phyloP scores from a whole-genome alignment of 495 filamentous ascomycete genomes.

The Neurospora sp. region DNA sequence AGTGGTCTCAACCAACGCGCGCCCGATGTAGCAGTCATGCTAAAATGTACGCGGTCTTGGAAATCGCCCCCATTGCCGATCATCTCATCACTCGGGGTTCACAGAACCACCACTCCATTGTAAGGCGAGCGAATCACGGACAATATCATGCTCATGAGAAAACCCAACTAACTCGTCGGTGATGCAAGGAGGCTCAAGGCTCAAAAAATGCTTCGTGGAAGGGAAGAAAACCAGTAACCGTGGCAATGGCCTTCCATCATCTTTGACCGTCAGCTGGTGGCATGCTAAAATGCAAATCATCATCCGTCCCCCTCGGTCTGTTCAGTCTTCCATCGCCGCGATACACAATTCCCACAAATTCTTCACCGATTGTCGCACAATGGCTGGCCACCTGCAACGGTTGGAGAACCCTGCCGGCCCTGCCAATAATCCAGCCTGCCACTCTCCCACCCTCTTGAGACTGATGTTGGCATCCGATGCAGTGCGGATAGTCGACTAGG shows the following conservation, averaged over 20 bases:
- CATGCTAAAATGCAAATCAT: background rate
- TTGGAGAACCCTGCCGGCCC: background rate
- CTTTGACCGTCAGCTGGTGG: background rate
- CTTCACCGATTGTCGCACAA: background rate
- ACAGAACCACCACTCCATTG: background rate
- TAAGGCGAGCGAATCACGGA: background rate
- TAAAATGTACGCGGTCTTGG: background rate
- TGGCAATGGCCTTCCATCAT: background rate
- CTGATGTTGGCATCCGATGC: background rate
- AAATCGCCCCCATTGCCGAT: background rate
- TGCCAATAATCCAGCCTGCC: background rate
- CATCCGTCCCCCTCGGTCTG: background rate
- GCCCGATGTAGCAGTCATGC: background rate
- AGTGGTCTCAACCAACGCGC: background rate
- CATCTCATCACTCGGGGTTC: background rate
- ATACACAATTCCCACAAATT: background rate
- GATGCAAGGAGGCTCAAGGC: background rate
- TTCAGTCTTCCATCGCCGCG: background rate
- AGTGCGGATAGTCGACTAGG: background rate
- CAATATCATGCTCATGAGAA: background rate
- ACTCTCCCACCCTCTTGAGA: background rate
- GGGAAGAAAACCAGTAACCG: background rate
- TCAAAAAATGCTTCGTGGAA: too few species aligned
- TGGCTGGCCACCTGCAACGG: background rate
- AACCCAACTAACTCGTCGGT: background rate